Percentiles rank a stretch among this genome's conserved stretches.
Evolutionary conservation across 164 flowering plant species (phyloP).

Genomic region (Macadamia tetraphylla): DNA sequence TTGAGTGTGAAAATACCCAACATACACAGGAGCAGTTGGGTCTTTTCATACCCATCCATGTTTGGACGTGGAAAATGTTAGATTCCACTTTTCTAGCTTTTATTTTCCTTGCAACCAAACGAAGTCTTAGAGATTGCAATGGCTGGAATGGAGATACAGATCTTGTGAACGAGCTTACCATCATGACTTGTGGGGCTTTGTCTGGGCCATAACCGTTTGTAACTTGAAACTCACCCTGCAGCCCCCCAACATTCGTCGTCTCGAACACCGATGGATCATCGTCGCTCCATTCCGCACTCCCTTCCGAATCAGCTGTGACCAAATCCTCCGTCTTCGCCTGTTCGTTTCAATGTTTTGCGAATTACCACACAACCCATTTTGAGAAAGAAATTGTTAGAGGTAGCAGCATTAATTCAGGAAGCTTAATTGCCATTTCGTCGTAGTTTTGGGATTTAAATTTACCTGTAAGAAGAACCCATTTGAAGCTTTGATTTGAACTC

Average conservation of each 20-base stretch:
- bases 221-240: constrained; percentile 48
- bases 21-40: no score
- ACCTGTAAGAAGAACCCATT: constrained; percentile 44
- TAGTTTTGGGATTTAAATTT: neutral
- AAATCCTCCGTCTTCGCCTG: neutral
- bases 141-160: neutral
- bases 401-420: no score
- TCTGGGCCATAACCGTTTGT: constrained; percentile 58
- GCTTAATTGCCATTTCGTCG: no score
- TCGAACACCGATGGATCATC: constrained; percentile 44
- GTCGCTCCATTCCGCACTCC: constrained; percentile 37
- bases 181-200: constrained; percentile 37
- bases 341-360: no score
- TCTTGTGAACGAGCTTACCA: constrained; percentile 17
- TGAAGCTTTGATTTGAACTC: constrained; percentile 50
- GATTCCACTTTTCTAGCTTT: no score
- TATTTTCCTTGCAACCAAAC: no score
- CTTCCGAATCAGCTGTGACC: constrained; percentile 47
- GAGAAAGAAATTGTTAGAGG: no score
- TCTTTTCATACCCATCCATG: no score
- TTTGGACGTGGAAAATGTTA: no score
- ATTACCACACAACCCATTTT: no score
- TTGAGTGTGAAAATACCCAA: no score
- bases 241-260: constrained; percentile 13
- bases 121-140: no score